Evolutionary conservation across 2,329 filamentous ascomycete genomes (phyloP).

Genomic region (Trichoderma sp.): DNA sequence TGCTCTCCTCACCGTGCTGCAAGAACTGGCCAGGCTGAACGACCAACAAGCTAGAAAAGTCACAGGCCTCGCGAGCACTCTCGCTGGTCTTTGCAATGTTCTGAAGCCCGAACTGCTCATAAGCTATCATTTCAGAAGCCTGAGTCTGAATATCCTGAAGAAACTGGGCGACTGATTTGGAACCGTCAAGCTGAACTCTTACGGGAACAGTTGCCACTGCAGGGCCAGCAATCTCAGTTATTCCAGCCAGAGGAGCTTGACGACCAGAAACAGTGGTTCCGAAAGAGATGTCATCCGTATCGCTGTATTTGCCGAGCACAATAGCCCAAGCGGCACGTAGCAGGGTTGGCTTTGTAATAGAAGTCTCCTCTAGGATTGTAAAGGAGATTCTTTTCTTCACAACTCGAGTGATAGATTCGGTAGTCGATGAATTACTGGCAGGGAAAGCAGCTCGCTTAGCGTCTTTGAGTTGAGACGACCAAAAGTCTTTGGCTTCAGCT

Average conservation of each 20-base stretch:
- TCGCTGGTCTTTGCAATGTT: not conserved
- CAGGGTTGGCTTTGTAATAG: conserved; percentile 12
- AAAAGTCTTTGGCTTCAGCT: conserved; percentile 20
- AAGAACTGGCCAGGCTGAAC: not conserved
- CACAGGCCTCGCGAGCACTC: conserved; percentile 5
- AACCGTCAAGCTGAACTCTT: not conserved
- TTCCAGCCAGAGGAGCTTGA: conserved; percentile 11
- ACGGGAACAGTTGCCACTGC: conserved; percentile 22
- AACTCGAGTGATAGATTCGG: not conserved
- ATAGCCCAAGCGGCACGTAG: conserved; percentile 21
- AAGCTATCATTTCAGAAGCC: conserved; percentile 13
- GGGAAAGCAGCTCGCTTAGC: conserved; percentile 15
- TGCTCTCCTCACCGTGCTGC: not conserved
- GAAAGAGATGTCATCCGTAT: conserved; percentile 13
- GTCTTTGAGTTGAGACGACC: conserved; percentile 25
- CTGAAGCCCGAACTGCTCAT: conserved; percentile 14
- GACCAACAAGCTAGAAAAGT: conserved; percentile 17
- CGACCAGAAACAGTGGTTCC: conserved; percentile 22
- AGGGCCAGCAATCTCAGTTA: conserved; percentile 6
- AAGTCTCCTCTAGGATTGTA: not conserved
- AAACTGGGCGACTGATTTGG: not conserved
- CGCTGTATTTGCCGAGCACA: not conserved
- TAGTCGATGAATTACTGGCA: not conserved
- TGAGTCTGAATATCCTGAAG: not conserved
- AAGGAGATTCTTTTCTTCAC: conserved; percentile 27